phyloP scores from a whole-genome alignment of 805 yeast genomes.

The Starmerella stigmatis region DNA sequence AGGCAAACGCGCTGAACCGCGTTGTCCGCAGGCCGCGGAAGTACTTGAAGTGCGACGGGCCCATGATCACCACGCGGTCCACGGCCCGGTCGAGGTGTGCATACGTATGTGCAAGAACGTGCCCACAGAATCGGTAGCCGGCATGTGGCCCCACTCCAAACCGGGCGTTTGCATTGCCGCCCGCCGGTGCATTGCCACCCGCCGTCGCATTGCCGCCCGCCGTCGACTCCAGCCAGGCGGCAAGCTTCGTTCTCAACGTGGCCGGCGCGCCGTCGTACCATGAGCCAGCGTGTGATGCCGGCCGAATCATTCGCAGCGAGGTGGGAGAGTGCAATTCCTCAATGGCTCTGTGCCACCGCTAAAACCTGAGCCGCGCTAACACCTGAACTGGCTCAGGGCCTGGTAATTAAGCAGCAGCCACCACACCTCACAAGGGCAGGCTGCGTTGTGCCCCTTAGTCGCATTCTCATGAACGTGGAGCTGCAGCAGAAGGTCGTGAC shows the following conservation, averaged over 20 bases:
- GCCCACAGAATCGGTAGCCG: conserved; percentile 77
- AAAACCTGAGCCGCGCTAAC: too few species aligned
- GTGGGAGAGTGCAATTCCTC: not conserved
- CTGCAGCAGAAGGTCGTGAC: conserved; percentile 55
- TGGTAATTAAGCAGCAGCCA: too few species aligned
- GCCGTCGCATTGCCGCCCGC: too few species aligned
- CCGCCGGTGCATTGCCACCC: too few species aligned
- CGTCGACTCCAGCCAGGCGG: conserved; percentile 33
- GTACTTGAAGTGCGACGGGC: conserved; percentile 89
- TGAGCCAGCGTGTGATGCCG: conserved; percentile 82
- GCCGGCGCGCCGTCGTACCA: conserved; percentile 58
- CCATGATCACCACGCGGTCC: conserved; percentile 65
- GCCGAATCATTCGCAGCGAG: conserved; percentile 28
- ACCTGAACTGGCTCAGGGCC: too few species aligned
- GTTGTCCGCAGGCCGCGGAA: conserved; percentile 53
- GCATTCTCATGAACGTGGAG: conserved; percentile 31
- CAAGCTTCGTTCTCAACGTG: conserved; percentile 43
- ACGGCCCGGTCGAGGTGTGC: conserved; percentile 51
- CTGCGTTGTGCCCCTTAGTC: conserved; percentile 1
- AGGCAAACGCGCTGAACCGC: conserved; percentile 47
- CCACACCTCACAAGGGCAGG: not conserved
- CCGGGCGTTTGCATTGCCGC: conserved; percentile 4
- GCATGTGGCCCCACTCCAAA: conserved; percentile 73
- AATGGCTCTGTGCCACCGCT: too few species aligned
- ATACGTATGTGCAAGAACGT: conserved; percentile 66